Evolutionary conservation across 2,329 filamentous ascomycete species (phyloP).

Genomic region (Fusarium hainanense): DNA sequence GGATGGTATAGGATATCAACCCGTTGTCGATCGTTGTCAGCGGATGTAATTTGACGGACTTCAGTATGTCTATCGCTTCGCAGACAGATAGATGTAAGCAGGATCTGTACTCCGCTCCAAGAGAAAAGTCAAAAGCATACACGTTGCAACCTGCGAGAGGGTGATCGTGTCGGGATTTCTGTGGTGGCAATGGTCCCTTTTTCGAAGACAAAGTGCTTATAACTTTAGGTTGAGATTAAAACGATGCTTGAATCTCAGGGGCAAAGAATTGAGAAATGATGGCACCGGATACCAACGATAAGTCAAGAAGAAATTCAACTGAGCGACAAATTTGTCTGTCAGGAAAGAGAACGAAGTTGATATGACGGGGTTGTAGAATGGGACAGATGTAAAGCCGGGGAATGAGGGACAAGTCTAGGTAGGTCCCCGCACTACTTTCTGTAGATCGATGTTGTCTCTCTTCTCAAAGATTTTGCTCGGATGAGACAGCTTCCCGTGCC

Average conservation of each 20-base stretch:
- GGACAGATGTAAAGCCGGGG: conserved; percentile 38
- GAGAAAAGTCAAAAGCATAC: conserved; percentile 11
- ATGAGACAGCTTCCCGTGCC: conserved; percentile 38
- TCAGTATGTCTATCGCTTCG: conserved; percentile 7
- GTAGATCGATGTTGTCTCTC: conserved; percentile 44
- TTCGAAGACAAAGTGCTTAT: conserved; percentile 5
- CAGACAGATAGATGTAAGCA: conserved; percentile 7
- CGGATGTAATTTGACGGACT: neutral
- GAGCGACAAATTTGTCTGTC: conserved; percentile 28
- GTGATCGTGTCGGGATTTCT: conserved; percentile 18
- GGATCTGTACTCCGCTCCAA: conserved; percentile 3
- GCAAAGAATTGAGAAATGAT: conserved; percentile 7
- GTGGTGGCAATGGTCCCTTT: conserved; percentile 13
- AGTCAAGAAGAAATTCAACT: conserved; percentile 14
- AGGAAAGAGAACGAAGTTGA: conserved; percentile 34
- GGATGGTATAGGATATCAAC: neutral
- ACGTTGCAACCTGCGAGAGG: conserved; percentile 14
- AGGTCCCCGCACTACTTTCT: conserved; percentile 41
- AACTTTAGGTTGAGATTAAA: conserved; percentile 9
- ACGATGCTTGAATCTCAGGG: conserved; percentile 2
- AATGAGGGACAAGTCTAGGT: conserved; percentile 35
- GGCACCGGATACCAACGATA: conserved; percentile 6
- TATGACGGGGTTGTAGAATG: conserved; percentile 42
- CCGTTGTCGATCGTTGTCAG: conserved; percentile 3
- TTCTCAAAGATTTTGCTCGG: conserved; percentile 40